A percentile compares a stretch with the other conserved stretches of the same genome.
These are phyloP conservation scores for Silene uniflora DNA, from an alignment of 148 eudicot species.

Conservation along the genomic window DNA sequence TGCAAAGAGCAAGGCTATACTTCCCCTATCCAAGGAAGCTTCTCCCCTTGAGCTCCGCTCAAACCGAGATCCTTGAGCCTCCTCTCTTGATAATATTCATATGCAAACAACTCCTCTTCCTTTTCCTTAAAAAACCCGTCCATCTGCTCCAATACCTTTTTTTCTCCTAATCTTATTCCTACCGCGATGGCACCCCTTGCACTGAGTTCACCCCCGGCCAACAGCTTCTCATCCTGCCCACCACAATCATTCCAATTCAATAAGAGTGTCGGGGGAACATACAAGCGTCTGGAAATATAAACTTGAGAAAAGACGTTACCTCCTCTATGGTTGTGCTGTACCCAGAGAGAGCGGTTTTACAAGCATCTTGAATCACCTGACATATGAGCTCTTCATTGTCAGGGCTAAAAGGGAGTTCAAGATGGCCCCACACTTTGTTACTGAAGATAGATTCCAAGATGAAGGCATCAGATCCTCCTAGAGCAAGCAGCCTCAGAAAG, in stretches of 20 bases:
- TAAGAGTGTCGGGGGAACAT: neutral
- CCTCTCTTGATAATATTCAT: constrained; percentile 92
- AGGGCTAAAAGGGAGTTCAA: constrained; percentile 75
- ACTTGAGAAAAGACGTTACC: constrained; percentile 36
- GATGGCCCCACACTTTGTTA: constrained; percentile 68
- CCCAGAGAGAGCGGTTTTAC: constrained; percentile 71
- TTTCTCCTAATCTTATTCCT: constrained; percentile 75
- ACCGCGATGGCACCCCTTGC: constrained; percentile 52
- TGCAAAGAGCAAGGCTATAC: constrained; percentile 7
- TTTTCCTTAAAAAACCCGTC: constrained; percentile 59
- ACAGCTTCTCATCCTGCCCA: constrained; percentile 73
- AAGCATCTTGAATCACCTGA: constrained; percentile 63
- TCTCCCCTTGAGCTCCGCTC: constrained; percentile 86
- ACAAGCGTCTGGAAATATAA: neutral
- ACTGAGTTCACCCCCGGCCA: constrained; percentile 48
- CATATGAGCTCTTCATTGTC: constrained; percentile 83
- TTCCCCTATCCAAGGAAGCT: constrained; percentile 66
- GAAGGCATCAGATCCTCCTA: constrained; percentile 82
- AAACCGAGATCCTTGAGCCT: constrained; percentile 88
- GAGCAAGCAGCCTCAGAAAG: constrained; percentile 76
- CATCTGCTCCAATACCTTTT: constrained; percentile 77
- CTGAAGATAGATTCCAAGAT: constrained; percentile 82
- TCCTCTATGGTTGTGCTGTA: constrained; percentile 73
- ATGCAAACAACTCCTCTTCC: constrained; percentile 56
- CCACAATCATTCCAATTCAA: neutral